Percentiles rank a stretch among this genome's conserved stretches.
These are phyloP conservation scores for Fusarium mexicanum DNA, from an alignment of 2,329 filamentous ascomycete genomes.

Conservation along the genomic window DNA sequence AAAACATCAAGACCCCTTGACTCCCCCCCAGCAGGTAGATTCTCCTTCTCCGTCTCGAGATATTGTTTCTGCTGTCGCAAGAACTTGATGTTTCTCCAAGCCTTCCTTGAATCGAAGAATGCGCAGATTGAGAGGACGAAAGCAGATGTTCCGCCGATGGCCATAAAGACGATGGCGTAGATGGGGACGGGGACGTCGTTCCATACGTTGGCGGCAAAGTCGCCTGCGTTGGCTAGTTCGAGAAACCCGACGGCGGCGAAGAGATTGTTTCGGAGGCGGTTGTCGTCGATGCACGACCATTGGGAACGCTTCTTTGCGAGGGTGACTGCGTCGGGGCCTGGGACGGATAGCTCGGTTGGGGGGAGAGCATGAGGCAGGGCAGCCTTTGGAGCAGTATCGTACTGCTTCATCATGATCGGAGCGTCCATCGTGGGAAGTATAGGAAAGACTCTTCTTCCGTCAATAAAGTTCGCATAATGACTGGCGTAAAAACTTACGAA, in stretches of 20 bases:
- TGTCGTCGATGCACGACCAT: slow-evolving; percentile 22
- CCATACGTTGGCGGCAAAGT: slow-evolving; percentile 68
- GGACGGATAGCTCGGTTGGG: background rate
- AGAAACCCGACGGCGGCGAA: slow-evolving; percentile 57
- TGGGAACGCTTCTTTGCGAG: slow-evolving; percentile 15
- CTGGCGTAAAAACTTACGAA: background rate
- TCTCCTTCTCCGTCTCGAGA: slow-evolving; percentile 40
- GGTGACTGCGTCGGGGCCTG: slow-evolving; percentile 18
- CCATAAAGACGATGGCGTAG: slow-evolving; percentile 62
- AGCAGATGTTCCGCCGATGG: slow-evolving; percentile 59
- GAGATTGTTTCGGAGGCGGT: slow-evolving; percentile 45
- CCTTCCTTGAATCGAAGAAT: slow-evolving; percentile 54
- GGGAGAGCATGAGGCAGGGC: background rate
- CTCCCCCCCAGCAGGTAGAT: background rate
- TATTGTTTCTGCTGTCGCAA: slow-evolving; percentile 53
- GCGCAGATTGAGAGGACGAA: slow-evolving; percentile 58
- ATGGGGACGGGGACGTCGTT: slow-evolving; percentile 60
- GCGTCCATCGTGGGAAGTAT: background rate
- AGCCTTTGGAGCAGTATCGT: background rate
- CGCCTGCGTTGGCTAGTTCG: slow-evolving; percentile 64
- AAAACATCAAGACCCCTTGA: slow-evolving; percentile 47
- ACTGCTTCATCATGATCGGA: background rate
- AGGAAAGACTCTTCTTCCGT: background rate
- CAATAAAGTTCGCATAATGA: fast-evolving
- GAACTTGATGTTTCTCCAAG: slow-evolving; percentile 57